Evolutionary conservation across 2,329 filamentous ascomycete genomes (phyloP).

Genomic region (Botrytis pseudocinerea): DNA sequence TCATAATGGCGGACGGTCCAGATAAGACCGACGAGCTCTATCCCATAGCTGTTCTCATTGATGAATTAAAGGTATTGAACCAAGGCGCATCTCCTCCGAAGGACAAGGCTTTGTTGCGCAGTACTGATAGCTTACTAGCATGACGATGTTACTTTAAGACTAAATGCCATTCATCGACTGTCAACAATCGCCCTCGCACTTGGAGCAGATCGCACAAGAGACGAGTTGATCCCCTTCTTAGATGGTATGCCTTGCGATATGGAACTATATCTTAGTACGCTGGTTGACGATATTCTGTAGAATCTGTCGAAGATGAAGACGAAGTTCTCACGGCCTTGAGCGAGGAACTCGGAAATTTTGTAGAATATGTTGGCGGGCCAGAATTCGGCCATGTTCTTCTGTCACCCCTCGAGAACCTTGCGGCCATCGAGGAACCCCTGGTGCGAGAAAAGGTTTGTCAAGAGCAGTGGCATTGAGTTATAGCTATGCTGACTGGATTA

Average conservation of each 20-base stretch:
- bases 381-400: conserved; percentile 94
- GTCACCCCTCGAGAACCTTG: conserved; percentile 95
- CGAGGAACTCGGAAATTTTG: conserved; percentile 93
- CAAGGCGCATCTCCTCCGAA: conserved; percentile 8
- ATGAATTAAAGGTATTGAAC: conserved; percentile 87
- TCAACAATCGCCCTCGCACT: conserved; percentile 97
- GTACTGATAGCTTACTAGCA: conserved; percentile 59
- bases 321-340: conserved; percentile 96
- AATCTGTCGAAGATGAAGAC: conserved; percentile 98
- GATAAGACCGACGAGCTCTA: conserved; percentile 98
- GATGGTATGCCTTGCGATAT: conserved; percentile 69
- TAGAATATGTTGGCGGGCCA: conserved; percentile 95
- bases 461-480: not conserved
- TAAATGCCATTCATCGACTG: conserved; percentile 97
- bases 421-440: conserved; percentile 96
- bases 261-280: not conserved
- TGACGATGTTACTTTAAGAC: conserved; percentile 94
- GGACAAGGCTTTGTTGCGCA: conserved; percentile 20
- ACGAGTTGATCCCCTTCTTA: conserved; percentile 98
- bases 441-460: conserved; percentile 87
- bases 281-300: conserved; percentile 52
- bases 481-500: conserved; percentile 44
- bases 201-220: conserved; percentile 92
- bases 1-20: conserved; percentile 82
- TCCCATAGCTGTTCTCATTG: conserved; percentile 98